phyloP scores from a whole-genome alignment of 352 stramenopile genomes.

The Phytophthora litchii region DNA sequence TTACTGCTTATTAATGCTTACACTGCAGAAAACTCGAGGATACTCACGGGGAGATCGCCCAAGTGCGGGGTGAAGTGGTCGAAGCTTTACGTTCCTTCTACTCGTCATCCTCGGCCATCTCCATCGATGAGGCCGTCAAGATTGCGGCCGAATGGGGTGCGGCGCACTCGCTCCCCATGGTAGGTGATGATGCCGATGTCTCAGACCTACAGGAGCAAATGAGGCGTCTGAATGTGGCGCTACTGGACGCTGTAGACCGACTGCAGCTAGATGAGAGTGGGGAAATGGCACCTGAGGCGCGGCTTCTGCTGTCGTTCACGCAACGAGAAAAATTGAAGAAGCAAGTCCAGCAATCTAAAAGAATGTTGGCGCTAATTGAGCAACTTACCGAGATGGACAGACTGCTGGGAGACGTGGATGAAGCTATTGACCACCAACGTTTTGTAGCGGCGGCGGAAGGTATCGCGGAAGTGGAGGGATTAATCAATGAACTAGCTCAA shows the following conservation, averaged over 20 bases:
- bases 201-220: conserved; percentile 65
- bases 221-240: conserved; percentile 40
- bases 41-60: conserved; percentile 65
- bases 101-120: conserved; percentile 55
- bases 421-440: conserved; percentile 45
- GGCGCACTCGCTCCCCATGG: conserved; percentile 16
- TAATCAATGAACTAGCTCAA: conserved; percentile 36
- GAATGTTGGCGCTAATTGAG: conserved; percentile 69
- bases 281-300: conserved; percentile 40
- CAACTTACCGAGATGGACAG: conserved; percentile 70
- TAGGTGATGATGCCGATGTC: conserved; percentile 8
- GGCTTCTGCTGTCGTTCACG: conserved; percentile 59
- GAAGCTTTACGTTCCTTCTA: conserved; percentile 74
- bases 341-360: conserved; percentile 66
- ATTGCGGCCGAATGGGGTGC: conserved; percentile 61
- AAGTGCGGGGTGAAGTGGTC: conserved; percentile 59
- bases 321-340: conserved; percentile 62
- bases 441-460: conserved; percentile 56
- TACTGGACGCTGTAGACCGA: conserved; percentile 55
- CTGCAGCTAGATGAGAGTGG: conserved; percentile 51
- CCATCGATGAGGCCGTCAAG: conserved; percentile 60
- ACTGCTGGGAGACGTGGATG: conserved; percentile 54
- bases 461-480: conserved; percentile 39
- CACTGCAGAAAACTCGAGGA: conserved; percentile 63
- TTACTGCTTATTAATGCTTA: background rate